Evolutionary conservation across 2,329 filamentous ascomycete species (phyloP).

Genomic region (Exophiala xenobiotica): DNA sequence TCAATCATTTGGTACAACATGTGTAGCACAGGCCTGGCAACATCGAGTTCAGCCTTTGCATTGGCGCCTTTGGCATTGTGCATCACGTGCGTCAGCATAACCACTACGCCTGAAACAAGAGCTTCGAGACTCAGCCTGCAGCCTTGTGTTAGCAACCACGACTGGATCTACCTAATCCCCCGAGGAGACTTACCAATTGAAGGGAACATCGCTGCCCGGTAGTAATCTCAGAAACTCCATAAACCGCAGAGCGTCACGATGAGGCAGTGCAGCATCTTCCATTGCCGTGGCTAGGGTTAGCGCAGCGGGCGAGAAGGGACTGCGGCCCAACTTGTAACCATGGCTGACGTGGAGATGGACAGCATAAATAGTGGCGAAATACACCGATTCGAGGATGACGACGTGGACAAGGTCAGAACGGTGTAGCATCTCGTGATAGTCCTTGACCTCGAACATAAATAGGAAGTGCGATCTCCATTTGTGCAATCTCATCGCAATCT

Average conservation of each 20-base stretch:
- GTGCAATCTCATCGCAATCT: constrained; percentile 8
- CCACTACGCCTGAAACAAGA: constrained; percentile 88
- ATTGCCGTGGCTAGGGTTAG: constrained; percentile 9
- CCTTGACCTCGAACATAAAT: constrained; percentile 8
- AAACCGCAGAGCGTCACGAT: constrained; percentile 45
- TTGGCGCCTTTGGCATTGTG: constrained; percentile 81
- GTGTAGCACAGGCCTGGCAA: constrained; percentile 11
- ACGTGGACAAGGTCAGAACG: constrained; percentile 23
- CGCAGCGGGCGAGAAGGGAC: constrained; percentile 11
- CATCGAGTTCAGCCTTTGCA: constrained; percentile 9
- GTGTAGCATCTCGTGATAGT: constrained; percentile 13
- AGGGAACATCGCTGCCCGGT: constrained; percentile 86
- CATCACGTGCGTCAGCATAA: constrained; percentile 89
- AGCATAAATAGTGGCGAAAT: constrained; percentile 10
- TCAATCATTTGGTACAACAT: constrained; percentile 40
- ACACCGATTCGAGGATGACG: constrained; percentile 16
- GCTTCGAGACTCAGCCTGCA: constrained; percentile 84
- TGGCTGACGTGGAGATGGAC: constrained; percentile 1
- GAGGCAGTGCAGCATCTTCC: constrained; percentile 2
- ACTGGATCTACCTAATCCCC: neutral
- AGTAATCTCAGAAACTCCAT: constrained; percentile 93
- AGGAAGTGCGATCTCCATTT: constrained; percentile 16
- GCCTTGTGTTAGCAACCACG: too few relatives aligned
- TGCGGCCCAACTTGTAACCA: neutral
- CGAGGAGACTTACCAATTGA: constrained; percentile 74